Conservation (phyloP, 495 filamentous ascomycete species). For the Penicillium cinerascens region DNA sequence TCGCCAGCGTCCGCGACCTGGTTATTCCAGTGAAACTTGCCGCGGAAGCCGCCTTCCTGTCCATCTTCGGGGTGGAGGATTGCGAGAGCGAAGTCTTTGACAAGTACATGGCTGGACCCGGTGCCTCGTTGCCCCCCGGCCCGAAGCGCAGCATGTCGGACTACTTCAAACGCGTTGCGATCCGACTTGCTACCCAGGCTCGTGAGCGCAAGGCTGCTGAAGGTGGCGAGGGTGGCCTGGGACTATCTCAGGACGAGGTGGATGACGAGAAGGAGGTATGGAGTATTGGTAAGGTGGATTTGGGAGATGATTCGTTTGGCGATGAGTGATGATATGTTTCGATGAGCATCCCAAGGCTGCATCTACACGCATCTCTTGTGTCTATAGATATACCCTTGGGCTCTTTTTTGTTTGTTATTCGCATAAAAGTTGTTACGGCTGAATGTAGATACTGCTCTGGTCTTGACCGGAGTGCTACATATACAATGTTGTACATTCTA, state of each 20-base stretch:
- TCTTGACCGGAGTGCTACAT: neutral
- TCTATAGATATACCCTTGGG: constrained; percentile 29
- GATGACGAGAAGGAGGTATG: constrained; percentile 95
- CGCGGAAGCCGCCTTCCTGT: constrained; percentile 89
- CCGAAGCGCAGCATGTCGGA: constrained; percentile 90
- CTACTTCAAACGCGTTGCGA: constrained; percentile 91
- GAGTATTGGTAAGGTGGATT: constrained; percentile 89
- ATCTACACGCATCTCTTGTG: constrained; percentile 13
- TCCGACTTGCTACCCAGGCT: constrained; percentile 77
- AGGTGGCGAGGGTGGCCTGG: constrained; percentile 80
- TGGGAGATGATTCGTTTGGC: constrained; percentile 63
- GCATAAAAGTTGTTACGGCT: constrained; percentile 24
- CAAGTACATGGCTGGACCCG: constrained; percentile 71
- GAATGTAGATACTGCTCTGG: constrained; percentile 5
- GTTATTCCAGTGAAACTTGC: constrained; percentile 97
- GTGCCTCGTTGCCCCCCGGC: constrained; percentile 57
- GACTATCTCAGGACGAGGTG: constrained; percentile 78
- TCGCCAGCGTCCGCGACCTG: constrained; percentile 83
- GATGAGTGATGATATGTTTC: constrained; percentile 34
- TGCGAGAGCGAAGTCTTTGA: constrained; percentile 85
- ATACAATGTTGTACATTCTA: neutral
- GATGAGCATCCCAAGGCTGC: constrained; percentile 16
- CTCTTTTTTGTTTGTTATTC: constrained; percentile 9
- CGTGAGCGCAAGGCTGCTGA: constrained; percentile 86
- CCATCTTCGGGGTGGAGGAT: constrained; percentile 90